Percentiles rank a stretch among this genome's conserved stretches.
These are phyloP conservation scores for Spiromastix sp. DNA, from an alignment of 2,329 filamentous ascomycete genomes.

Conservation along the genomic window DNA sequence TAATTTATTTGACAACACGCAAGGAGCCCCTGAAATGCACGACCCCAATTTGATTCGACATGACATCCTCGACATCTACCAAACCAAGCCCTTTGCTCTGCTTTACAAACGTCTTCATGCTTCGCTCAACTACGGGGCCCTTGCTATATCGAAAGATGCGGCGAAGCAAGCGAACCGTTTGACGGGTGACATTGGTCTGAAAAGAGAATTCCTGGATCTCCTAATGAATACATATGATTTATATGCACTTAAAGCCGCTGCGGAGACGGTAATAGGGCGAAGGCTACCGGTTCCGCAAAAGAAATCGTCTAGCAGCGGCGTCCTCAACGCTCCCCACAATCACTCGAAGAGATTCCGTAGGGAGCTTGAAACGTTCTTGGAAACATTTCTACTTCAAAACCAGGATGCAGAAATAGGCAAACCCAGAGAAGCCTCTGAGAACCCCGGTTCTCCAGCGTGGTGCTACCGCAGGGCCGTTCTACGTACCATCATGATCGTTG, in stretches of 20 bases:
- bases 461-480: constrained; percentile 47
- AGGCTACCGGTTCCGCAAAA: constrained; percentile 24
- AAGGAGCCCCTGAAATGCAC: constrained; percentile 12
- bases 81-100: constrained; percentile 38
- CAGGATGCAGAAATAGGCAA: constrained; percentile 36
- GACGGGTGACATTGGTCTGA: constrained; percentile 47
- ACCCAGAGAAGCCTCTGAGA: constrained; percentile 17
- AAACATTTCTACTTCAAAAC: constrained; percentile 48
- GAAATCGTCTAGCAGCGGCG: constrained; percentile 7
- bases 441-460: constrained; percentile 35
- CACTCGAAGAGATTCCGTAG: constrained; percentile 25
- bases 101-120: constrained; percentile 49
- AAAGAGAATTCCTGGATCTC: constrained; percentile 46
- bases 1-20: constrained; percentile 38
- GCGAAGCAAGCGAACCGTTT: constrained; percentile 37
- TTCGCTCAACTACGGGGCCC: constrained; percentile 46
- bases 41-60: constrained; percentile 30
- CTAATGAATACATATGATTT: constrained; percentile 50
- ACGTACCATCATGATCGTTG: constrained; percentile 49
- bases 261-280: constrained; percentile 51
- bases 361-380: constrained; percentile 42
- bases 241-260: constrained; percentile 39
- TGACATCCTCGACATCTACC: constrained; percentile 44
- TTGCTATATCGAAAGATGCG: constrained; percentile 46
- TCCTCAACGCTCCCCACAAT: constrained; percentile 3